phyloP scores from a whole-genome alignment of 768 basidiomycete genomes.

The Pilatotrama ljubarskyi region DNA sequence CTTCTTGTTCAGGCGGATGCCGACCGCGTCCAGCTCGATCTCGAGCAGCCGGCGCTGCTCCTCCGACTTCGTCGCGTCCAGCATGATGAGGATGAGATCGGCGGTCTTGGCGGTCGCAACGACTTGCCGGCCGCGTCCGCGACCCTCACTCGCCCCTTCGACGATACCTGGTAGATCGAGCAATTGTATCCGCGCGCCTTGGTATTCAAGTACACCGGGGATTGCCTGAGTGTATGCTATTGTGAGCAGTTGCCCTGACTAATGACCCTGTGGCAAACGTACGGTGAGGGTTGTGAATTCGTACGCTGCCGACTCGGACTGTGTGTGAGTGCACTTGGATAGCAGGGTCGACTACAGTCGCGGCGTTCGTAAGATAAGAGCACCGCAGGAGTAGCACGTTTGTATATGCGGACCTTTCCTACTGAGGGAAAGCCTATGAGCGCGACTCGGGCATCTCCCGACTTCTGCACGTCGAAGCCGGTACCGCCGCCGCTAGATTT shows the following conservation, averaged over 20 bases:
- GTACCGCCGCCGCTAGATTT: constrained; percentile 81
- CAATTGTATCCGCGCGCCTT: constrained; percentile 91
- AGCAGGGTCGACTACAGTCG: constrained; percentile 77
- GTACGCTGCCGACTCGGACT: constrained; percentile 86
- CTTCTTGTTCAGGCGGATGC: constrained; percentile 88
- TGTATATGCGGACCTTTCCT: constrained; percentile 60
- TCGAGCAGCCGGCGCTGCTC: constrained; percentile 89
- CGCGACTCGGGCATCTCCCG: constrained; percentile 88
- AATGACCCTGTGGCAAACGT: constrained; percentile 23
- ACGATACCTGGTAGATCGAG: constrained; percentile 96
- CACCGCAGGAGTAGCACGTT: neutral
- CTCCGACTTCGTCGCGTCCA: constrained; percentile 90
- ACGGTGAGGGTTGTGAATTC: constrained; percentile 94
- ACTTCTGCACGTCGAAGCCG: constrained; percentile 87
- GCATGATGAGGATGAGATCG: constrained; percentile 91
- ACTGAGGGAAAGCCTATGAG: constrained; percentile 96
- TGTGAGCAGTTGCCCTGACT: neutral
- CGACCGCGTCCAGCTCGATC: constrained; percentile 93
- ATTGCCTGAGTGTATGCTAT: constrained; percentile 61
- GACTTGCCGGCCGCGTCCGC: constrained; percentile 94
- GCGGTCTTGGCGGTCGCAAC: constrained; percentile 64
- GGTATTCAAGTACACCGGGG: constrained; percentile 95
- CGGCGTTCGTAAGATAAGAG: neutral
- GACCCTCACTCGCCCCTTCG: constrained; percentile 87
- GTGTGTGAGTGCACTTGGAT: constrained; percentile 89